A percentile compares a stretch with the other conserved stretches of the same genome.
Conservation (phyloP, 805 yeast species). For the Ogataea trehalophila region DNA sequence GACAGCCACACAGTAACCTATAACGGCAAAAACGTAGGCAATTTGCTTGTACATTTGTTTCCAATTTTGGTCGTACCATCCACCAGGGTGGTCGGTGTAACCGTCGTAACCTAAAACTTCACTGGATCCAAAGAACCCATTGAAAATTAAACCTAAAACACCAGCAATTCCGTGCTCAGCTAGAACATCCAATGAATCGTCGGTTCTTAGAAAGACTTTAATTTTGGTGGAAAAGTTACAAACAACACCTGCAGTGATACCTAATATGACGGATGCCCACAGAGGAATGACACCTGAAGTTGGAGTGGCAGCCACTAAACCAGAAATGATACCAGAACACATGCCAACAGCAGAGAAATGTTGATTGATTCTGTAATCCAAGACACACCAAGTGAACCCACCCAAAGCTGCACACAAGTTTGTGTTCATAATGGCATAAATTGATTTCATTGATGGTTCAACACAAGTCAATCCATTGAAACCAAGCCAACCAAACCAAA, state of each 20-base stretch:
- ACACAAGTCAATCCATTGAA: slow-evolving; percentile 90
- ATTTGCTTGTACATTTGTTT: slow-evolving; percentile 88
- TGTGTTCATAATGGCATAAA: slow-evolving; percentile 88
- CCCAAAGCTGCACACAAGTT: slow-evolving; percentile 87
- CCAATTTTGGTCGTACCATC: slow-evolving; percentile 89
- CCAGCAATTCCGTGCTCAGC: slow-evolving; percentile 99
- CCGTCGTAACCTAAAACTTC: slow-evolving; percentile 92
- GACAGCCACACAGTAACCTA: slow-evolving; percentile 70
- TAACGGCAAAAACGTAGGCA: slow-evolving; percentile 71
- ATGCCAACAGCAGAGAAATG: slow-evolving; percentile 94
- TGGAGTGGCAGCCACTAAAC: slow-evolving; percentile 96
- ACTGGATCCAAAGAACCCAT: slow-evolving; percentile 81
- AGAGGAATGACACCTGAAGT: slow-evolving; percentile 86
- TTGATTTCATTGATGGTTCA: slow-evolving; percentile 76
- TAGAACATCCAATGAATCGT: slow-evolving; percentile 89
- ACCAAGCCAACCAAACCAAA: slow-evolving; percentile 96
- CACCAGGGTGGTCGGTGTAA: slow-evolving; percentile 77
- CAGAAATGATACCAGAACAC: slow-evolving; percentile 94
- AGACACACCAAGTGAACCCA: slow-evolving; percentile 84
- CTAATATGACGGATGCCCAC: slow-evolving; percentile 87
- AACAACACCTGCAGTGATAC: slow-evolving; percentile 70
- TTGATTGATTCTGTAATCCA: slow-evolving; percentile 82
- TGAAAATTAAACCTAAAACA: slow-evolving; percentile 80
- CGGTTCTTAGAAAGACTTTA: slow-evolving; percentile 75
- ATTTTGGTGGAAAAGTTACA: slow-evolving; percentile 90